Base-by-base conservation (phyloP, 352 stramenopile species). In the Phytophthora sojae region DNA sequence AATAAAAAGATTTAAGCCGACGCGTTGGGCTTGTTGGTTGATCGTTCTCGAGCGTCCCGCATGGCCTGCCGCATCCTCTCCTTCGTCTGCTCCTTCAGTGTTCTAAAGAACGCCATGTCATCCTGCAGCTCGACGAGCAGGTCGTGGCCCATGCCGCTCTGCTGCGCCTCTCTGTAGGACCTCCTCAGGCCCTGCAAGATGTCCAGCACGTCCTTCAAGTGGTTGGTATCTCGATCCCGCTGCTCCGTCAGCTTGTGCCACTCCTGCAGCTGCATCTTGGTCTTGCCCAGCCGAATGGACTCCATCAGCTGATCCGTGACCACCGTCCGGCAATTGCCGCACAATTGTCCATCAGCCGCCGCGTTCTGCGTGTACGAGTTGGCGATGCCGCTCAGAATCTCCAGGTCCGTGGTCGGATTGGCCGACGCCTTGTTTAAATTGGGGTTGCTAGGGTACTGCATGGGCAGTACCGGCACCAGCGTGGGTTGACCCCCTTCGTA, bases 311-410 rank as follows among this genome's bases (percentile, higher is more conserved):
- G 81, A 71, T 93, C 83, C 19, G 78, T 83, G 32, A 93, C 85
- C 5, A 92, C 81, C 25, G 80, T 86, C 21, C 83, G 75, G 56
- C 85, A 94, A 57, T 73, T 87, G 35, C 71, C 73, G 61, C 86
- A 93, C 29, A 92, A 81, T 69, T 88, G 77, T 53, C 68, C 79
- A 45, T 89, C 75, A n/a, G 65, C 62, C 7, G 53, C 63, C 37
- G 64, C 65, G 54, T 84, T 91, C 65, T 88, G 80, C 51, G 86
- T 94, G 72, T 94, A 94, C 23, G 82, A 87, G 64, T 94, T 93
- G 45, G 86, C 86, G 57, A 94, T 94, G n/a, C 86, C 86, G 62
- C 86, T 94, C 37, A 94, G 64, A 76, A 94, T 94, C 69, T 94
- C 86, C 49, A 94, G 70, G 60, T 94, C 86, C 2, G 83, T 90